Evolutionary conservation across 257 asterid species (phyloP).

Genomic region (Solanum microdontum): DNA sequence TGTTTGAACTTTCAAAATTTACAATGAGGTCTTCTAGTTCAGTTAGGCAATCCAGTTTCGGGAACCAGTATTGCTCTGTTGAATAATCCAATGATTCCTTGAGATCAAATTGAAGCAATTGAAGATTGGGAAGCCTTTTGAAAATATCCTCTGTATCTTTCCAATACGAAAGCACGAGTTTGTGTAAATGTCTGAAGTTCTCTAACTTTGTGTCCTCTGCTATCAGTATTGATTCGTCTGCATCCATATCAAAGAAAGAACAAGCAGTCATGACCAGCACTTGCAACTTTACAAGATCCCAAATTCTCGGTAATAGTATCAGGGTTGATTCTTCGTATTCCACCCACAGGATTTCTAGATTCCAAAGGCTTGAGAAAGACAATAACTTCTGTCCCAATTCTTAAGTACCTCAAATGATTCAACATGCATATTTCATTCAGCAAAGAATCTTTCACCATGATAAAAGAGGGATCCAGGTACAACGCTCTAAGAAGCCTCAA

Average conservation of each 20-base stretch:
- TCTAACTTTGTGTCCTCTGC: background rate
- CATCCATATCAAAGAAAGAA: background rate
- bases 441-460: background rate
- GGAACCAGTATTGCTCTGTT: background rate
- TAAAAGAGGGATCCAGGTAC: fast-evolving
- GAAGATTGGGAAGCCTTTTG: background rate
- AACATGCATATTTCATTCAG: background rate
- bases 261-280: fast-evolving
- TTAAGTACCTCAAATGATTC: background rate
- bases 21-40: fast-evolving
- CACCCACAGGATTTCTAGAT: fast-evolving
- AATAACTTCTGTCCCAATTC: fast-evolving
- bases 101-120: fast-evolving
- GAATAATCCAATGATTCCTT: background rate
- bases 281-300: background rate
- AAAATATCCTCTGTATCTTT: background rate
- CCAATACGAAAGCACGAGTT: background rate
- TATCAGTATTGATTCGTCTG: background rate
- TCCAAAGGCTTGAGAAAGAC: background rate
- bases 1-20: background rate
- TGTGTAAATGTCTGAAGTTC: fast-evolving
- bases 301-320: background rate
- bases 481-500: background rate
- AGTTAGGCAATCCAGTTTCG: background rate
- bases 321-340: too few relatives aligned